Evolutionary conservation across 2,329 filamentous ascomycete species (phyloP).

Genomic region (Hymenoscyphus albidus): DNA sequence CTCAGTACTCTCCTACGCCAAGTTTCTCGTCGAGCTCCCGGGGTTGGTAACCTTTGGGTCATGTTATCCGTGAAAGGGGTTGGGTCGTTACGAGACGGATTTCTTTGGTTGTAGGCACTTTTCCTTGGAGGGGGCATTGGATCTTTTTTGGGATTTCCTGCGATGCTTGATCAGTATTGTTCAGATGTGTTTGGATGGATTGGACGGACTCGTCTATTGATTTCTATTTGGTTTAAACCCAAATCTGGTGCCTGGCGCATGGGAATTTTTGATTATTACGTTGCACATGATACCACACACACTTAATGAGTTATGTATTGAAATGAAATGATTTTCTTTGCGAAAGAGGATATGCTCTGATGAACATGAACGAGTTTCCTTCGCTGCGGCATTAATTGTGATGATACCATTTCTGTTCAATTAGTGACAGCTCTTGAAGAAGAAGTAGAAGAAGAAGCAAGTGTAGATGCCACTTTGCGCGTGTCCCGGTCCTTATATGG

Average conservation of each 20-base stretch:
- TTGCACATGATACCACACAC: not conserved
- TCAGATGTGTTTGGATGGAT: not conserved
- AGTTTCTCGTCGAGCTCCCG: not conserved
- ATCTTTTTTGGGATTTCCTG: not conserved
- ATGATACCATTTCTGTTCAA: not conserved
- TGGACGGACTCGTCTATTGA: conserved; percentile 4
- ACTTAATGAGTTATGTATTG: conserved; percentile 7
- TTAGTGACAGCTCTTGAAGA: not conserved
- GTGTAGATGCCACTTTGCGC: not conserved
- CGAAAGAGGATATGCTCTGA: not conserved
- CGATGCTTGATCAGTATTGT: conserved; percentile 8
- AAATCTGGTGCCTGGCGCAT: not conserved
- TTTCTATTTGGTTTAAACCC: not conserved
- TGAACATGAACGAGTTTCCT: not conserved
- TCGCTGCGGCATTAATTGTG: not conserved
- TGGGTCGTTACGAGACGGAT: not conserved
- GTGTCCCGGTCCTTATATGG: conserved; percentile 4
- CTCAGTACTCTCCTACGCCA: conserved; percentile 15
- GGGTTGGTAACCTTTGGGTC: not conserved
- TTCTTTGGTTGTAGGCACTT: not conserved
- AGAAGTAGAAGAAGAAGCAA: conserved; percentile 9
- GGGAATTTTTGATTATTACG: not conserved
- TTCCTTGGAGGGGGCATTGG: not conserved
- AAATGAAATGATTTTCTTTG: not conserved
- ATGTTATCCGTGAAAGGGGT: not conserved